A percentile compares a stretch with the other conserved stretches of the same genome.
phyloP scores from a whole-genome alignment of 371 early-diverging fungal species.

The Actinomortierella wolfii region DNA sequence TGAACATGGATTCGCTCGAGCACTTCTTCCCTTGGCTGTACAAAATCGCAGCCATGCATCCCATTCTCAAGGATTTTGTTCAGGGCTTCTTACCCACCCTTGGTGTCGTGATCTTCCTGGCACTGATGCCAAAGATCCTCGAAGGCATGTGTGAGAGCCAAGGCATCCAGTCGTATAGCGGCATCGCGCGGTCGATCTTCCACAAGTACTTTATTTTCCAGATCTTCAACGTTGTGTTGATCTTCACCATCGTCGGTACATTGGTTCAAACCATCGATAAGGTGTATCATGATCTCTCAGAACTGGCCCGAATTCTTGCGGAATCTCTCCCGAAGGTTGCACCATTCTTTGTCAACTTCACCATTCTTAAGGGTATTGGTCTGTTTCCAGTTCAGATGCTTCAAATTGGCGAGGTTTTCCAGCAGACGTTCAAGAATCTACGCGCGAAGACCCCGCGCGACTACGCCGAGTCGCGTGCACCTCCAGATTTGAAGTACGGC shows the following conservation, averaged over 20 bases:
- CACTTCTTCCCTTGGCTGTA: constrained; percentile 21
- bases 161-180: constrained; percentile 62
- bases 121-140: constrained; percentile 68
- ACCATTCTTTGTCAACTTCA: constrained; percentile 80
- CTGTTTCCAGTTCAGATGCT: constrained; percentile 71
- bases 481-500: constrained; percentile 54
- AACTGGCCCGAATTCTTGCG: constrained; percentile 32
- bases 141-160: constrained; percentile 63
- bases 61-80: constrained; percentile 54
- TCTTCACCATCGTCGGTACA: constrained; percentile 81
- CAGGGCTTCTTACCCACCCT: constrained; percentile 66
- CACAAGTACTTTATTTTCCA: constrained; percentile 87
- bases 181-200: constrained; percentile 68
- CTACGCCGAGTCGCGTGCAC: constrained; percentile 54
- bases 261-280: constrained; percentile 75
- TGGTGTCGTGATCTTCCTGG: constrained; percentile 61
- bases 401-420: constrained; percentile 63
- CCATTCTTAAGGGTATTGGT: constrained; percentile 67
- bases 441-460: constrained; percentile 76
- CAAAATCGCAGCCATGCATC: constrained; percentile 21
- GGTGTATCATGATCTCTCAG: constrained; percentile 50
- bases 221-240: constrained; percentile 86
- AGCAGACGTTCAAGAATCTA: constrained; percentile 49
- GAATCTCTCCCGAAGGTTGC: constrained; percentile 61
- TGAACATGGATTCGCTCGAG: constrained; percentile 72